Conservation (phyloP, 345 rosid genomes). For the Euphorbia lathyris region DNA sequence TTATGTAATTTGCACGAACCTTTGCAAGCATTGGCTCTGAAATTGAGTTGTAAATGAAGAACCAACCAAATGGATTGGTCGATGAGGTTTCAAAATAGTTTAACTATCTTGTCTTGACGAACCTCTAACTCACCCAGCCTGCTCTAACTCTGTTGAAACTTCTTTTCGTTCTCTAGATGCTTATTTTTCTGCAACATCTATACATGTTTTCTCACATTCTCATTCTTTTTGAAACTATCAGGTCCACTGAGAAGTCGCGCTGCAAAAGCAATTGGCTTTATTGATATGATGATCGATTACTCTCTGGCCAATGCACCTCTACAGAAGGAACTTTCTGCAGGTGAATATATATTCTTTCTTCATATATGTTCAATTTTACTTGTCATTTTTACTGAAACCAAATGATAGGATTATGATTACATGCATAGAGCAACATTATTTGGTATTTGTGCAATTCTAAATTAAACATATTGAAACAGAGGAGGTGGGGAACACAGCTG, state of each 20-base stretch:
- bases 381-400: background rate
- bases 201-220: background rate
- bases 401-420: background rate
- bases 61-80: too few species aligned
- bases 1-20: too few species aligned
- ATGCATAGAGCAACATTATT: background rate
- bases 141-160: background rate
- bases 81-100: too few species aligned
- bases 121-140: background rate
- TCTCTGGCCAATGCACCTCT: constrained; percentile 76
- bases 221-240: constrained; percentile 16
- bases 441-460: background rate
- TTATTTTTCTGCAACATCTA: too few species aligned
- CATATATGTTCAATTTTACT: background rate
- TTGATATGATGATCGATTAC: constrained; percentile 78
- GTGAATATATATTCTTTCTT: constrained; percentile 26
- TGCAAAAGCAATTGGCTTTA: constrained; percentile 73
- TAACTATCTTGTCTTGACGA: background rate
- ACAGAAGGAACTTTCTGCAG: constrained; percentile 80
- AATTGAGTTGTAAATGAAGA: too few species aligned
- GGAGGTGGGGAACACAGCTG: constrained; percentile 86
- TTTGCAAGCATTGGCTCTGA: too few species aligned
- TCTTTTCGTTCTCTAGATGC: background rate
- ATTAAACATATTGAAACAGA: constrained; percentile 38
- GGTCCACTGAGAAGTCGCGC: constrained; percentile 72